Percentiles rank a stretch among this genome's conserved stretches.
phyloP scores from a whole-genome alignment of 208 protist species.

The Leishmania mexicana region DNA sequence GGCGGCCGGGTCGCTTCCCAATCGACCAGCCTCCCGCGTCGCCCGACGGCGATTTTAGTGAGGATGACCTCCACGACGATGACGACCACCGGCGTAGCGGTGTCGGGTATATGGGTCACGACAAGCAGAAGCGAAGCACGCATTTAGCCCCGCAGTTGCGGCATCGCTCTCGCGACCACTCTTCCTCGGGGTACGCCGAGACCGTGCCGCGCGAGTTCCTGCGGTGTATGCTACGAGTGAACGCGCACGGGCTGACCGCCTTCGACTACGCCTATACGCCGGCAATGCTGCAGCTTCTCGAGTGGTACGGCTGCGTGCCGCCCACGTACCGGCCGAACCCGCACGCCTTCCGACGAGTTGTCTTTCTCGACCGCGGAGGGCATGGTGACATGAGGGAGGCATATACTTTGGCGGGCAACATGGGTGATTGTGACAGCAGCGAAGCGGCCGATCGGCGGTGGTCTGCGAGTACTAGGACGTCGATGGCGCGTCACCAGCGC shows the following conservation, averaged over 20 bases:
- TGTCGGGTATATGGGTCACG: not conserved
- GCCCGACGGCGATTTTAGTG: not conserved
- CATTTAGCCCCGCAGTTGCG: too few relatives aligned
- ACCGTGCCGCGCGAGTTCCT: constrained; percentile 48
- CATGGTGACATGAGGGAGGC: not conserved
- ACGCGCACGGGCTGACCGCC: constrained; percentile 71
- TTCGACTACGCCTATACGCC: constrained; percentile 83
- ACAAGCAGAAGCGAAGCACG: not conserved
- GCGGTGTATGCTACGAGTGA: constrained; percentile 68
- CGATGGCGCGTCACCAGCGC: not conserved
- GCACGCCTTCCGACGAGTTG: constrained; percentile 22
- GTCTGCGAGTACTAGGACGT: not conserved
- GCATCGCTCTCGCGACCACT: not conserved
- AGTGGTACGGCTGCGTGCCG: constrained; percentile 80
- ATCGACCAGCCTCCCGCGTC: constrained; percentile 7
- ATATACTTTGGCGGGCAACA: not conserved
- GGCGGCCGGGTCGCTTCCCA: constrained; percentile 36
- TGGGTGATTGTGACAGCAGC: not conserved
- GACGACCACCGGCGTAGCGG: not conserved
- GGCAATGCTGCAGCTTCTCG: constrained; percentile 70
- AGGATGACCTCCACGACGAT: not conserved
- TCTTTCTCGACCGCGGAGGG: not conserved
- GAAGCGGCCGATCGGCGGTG: not conserved
- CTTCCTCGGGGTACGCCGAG: not conserved
- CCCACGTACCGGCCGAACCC: constrained; percentile 82